Evolutionary conservation across 164 flowering plant species (phyloP).

Genomic region (Aristolochia fimbriata): DNA sequence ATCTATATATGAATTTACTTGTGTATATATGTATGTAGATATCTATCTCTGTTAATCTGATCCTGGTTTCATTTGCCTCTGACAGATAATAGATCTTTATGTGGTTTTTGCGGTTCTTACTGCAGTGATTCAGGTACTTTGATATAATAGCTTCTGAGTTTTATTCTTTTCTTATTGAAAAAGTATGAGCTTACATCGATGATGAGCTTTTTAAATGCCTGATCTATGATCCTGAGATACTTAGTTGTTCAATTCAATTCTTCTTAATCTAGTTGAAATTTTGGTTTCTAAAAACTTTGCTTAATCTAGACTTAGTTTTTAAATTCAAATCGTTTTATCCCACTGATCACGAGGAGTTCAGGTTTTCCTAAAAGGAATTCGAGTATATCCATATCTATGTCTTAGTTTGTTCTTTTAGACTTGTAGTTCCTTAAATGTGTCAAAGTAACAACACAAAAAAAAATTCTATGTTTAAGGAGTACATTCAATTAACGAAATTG

Average conservation of each 20-base stretch:
- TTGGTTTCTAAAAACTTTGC: neutral
- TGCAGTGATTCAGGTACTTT: slow-evolving; percentile 66
- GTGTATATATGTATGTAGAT: neutral
- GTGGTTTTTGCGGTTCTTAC: slow-evolving; percentile 64
- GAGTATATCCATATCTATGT: too few species aligned
- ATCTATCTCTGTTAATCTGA: neutral
- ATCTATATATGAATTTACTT: neutral
- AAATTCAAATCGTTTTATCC: too few species aligned
- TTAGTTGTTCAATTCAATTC: neutral
- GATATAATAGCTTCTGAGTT: neutral
- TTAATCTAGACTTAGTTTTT: neutral
- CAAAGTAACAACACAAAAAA: too few species aligned
- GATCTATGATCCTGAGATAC: neutral
- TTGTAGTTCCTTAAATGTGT: too few species aligned
- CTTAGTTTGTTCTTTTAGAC: too few species aligned
- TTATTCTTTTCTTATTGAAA: neutral
- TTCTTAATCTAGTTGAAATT: neutral
- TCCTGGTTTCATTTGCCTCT: neutral
- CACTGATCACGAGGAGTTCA: too few species aligned
- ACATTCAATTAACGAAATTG: too few species aligned
- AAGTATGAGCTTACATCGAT: neutral
- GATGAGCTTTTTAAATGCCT: neutral
- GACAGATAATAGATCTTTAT: slow-evolving; percentile 83
- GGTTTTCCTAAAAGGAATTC: too few species aligned
- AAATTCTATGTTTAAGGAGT: too few species aligned